A percentile compares a stretch with the other conserved stretches of the same genome.
Conservation (phyloP, 495 filamentous ascomycete species). For the Xanthoparmelia taractica region DNA sequence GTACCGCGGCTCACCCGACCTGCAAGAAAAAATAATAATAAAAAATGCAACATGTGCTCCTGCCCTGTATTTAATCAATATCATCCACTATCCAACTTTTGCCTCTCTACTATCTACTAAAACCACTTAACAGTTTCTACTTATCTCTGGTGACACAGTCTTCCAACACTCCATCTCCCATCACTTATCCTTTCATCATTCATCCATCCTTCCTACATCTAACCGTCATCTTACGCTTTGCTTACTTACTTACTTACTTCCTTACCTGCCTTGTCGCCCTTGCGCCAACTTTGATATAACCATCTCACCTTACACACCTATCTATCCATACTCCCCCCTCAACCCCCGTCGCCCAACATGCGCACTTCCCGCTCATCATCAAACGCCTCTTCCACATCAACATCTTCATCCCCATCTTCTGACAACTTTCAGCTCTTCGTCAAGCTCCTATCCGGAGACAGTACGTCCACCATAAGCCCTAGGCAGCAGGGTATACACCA, state of each 20-base stretch:
- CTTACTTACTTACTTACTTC: neutral
- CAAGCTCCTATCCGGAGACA: conserved; percentile 28
- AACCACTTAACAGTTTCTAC: neutral
- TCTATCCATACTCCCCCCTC: neutral
- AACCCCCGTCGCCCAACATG: conserved; percentile 13
- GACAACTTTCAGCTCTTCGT: conserved; percentile 25
- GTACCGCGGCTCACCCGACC: too few relatives aligned
- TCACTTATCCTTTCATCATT: neutral
- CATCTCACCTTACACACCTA: neutral
- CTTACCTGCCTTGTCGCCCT: neutral
- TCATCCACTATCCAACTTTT: too few relatives aligned
- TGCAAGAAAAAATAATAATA: too few relatives aligned
- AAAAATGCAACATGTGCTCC: too few relatives aligned
- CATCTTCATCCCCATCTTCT: conserved; percentile 9
- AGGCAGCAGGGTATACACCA: conserved; percentile 23
- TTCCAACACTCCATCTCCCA: neutral
- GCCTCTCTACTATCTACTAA: neutral
- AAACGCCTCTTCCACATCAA: conserved; percentile 20
- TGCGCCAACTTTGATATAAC: neutral
- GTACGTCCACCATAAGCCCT: conserved; percentile 16
- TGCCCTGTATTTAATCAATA: too few relatives aligned
- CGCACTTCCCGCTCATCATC: conserved; percentile 25
- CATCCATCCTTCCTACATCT: neutral
- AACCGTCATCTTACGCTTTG: neutral
- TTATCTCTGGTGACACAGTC: neutral